phyloP scores from a whole-genome alignment of 2,329 filamentous ascomycete genomes.

The Penicillium crustosum region DNA sequence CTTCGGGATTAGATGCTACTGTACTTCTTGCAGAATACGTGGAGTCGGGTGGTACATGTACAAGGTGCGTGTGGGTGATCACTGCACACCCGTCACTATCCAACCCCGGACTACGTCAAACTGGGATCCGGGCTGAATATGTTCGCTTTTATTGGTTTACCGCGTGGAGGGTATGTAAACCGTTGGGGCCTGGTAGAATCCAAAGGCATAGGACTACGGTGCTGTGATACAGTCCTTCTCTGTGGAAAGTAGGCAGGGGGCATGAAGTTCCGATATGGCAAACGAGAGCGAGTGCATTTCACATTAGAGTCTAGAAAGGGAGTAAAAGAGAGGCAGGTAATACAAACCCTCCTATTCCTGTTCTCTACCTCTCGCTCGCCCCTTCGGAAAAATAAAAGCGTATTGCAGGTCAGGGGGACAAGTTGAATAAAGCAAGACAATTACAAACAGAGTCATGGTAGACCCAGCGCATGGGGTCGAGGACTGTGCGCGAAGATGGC shows the following conservation, averaged over 20 bases:
- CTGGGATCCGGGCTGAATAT: background rate
- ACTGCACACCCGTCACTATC: constrained; percentile 17
- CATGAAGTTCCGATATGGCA: constrained; percentile 1
- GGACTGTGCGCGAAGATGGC: constrained; percentile 14
- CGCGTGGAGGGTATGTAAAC: background rate
- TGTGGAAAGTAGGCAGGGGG: background rate
- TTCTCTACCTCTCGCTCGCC: background rate
- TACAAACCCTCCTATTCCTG: background rate
- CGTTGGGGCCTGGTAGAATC: background rate
- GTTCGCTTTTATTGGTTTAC: background rate
- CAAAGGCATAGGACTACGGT: background rate
- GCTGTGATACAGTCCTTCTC: background rate
- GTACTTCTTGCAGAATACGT: constrained; percentile 12
- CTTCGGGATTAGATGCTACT: background rate
- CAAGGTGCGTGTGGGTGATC: constrained; percentile 13
- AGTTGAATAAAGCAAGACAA: constrained; percentile 2
- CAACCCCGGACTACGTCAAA: constrained; percentile 19
- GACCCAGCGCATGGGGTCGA: constrained; percentile 8
- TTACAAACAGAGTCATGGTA: constrained; percentile 10
- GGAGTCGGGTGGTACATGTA: constrained; percentile 13
- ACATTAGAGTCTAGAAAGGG: background rate
- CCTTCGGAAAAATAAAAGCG: background rate
- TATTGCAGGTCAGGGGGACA: background rate
- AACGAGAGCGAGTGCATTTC: constrained; percentile 1
- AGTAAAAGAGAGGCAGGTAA: background rate